Percentiles rank a stretch among this genome's conserved stretches.
phyloP scores from a whole-genome alignment of 169 alveolate species.

The Plasmodium falciparum region DNA sequence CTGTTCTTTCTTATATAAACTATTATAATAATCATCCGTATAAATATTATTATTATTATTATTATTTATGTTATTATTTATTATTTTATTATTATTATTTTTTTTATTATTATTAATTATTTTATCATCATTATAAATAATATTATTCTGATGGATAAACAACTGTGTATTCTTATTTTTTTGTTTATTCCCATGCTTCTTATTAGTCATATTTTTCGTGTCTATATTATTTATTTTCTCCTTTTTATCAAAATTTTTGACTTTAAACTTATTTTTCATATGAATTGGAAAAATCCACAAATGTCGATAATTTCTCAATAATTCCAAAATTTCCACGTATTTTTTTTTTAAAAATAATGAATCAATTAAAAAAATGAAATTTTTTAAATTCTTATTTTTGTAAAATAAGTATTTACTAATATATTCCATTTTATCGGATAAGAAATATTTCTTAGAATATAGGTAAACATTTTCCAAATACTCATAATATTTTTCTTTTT shows the following conservation, averaged over 20 bases:
- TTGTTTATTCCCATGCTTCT: too few species aligned
- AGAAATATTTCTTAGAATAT: constrained; percentile 47
- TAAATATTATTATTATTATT: too few species aligned
- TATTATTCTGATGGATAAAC: too few species aligned
- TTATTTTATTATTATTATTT: too few species aligned
- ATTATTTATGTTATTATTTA: too few species aligned
- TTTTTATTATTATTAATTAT: too few species aligned
- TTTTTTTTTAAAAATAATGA: constrained; percentile 49
- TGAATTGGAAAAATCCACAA: constrained; percentile 36
- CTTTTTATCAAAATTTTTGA: not conserved
- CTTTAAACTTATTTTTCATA: not conserved
- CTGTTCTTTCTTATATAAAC: too few species aligned
- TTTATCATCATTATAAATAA: too few species aligned
- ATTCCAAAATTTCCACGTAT: constrained; percentile 27
- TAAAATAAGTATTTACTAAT: constrained; percentile 42
- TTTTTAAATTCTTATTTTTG: constrained; percentile 23
- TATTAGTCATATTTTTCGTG: too few species aligned
- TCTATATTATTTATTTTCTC: not conserved
- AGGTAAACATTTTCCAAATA: constrained; percentile 28
- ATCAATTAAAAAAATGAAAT: constrained; percentile 54
- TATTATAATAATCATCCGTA: too few species aligned
- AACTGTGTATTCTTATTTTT: too few species aligned
- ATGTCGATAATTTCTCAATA: constrained; percentile 3
- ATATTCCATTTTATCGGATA: constrained; percentile 64
- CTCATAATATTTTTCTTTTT: constrained; percentile 15